phyloP scores from a whole-genome alignment of 305 asterid species.

The Fraxinus dipetala region DNA sequence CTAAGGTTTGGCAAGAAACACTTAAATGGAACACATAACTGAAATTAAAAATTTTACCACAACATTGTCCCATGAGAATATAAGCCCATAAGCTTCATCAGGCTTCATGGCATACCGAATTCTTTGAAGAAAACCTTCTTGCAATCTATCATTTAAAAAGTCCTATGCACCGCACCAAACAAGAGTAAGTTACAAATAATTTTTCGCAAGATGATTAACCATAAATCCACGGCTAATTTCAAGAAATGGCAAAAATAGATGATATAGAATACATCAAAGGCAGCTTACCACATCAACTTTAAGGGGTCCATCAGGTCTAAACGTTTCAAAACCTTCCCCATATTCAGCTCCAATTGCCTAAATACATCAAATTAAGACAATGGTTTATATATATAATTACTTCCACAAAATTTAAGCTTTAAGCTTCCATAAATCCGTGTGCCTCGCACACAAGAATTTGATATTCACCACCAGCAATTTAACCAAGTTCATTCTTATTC shows the following conservation, averaged over 20 bases:
- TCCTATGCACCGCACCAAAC: slow-evolving; percentile 46
- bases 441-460: not conserved
- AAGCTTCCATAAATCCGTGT: not conserved
- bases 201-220: not conserved
- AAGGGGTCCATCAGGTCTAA: slow-evolving; percentile 83
- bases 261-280: not conserved
- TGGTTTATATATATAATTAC: not conserved
- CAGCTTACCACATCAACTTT: slow-evolving; percentile 87
- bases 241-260: not conserved
- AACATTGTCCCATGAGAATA: slow-evolving; percentile 96
- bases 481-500: not conserved
- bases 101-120: slow-evolving; percentile 98
- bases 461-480: not conserved
- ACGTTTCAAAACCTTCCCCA: slow-evolving; percentile 97
- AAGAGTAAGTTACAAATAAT: slow-evolving; percentile 11
- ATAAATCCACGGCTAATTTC: not conserved
- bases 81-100: slow-evolving; percentile 94
- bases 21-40: not conserved
- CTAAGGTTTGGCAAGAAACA: not conserved
- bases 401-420: not conserved
- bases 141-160: slow-evolving; percentile 78
- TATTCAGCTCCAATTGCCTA: slow-evolving; percentile 98
- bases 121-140: slow-evolving; percentile 87
- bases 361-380: not conserved
- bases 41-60: slow-evolving; percentile 55